Evolutionary conservation across 2,329 filamentous ascomycete species (phyloP).

Genomic region (Magnaporthiopsis rhizophila): DNA sequence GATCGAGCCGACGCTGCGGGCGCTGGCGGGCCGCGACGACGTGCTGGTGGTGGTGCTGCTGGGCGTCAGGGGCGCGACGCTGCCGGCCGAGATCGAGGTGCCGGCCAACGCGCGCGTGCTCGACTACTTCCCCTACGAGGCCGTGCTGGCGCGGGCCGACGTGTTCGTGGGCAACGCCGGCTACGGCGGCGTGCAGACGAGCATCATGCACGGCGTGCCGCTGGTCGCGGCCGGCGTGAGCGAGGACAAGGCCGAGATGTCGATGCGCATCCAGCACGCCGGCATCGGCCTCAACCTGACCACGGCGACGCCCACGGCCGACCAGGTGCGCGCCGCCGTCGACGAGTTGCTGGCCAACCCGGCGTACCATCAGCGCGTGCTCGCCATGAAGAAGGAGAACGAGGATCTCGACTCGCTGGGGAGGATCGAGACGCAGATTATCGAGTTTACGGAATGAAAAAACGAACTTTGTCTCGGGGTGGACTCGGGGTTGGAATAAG

Average conservation of each 20-base stretch:
- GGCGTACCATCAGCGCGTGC: conserved; percentile 22
- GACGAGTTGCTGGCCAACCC: conserved; percentile 21
- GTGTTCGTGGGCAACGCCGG: conserved; percentile 41
- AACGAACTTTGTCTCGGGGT: neutral
- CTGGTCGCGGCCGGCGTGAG: conserved; percentile 36
- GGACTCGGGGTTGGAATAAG: too few relatives aligned
- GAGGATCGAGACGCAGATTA: conserved; percentile 6
- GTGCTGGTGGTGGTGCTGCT: conserved; percentile 22
- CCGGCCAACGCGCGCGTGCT: conserved; percentile 31
- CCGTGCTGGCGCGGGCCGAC: conserved; percentile 32
- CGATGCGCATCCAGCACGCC: conserved; percentile 30
- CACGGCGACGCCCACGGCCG: conserved; percentile 23
- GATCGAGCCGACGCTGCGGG: conserved; percentile 35
- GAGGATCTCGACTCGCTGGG: conserved; percentile 11
- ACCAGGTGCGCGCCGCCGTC: conserved; percentile 22
- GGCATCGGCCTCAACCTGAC: conserved; percentile 37
- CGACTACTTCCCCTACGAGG: conserved; percentile 41
- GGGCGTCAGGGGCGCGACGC: conserved; percentile 6
- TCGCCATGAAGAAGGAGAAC: conserved; percentile 17
- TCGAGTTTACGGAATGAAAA: conserved; percentile 2
- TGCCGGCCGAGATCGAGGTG: conserved; percentile 4
- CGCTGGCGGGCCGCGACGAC: conserved; percentile 31
- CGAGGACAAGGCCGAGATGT: conserved; percentile 34
- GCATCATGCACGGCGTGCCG: conserved; percentile 35
- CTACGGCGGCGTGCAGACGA: conserved; percentile 38